These are phyloP conservation scores for Eugenia klotzschiana DNA, from an alignment of 441 rosid species.

Conservation along the genomic window DNA sequence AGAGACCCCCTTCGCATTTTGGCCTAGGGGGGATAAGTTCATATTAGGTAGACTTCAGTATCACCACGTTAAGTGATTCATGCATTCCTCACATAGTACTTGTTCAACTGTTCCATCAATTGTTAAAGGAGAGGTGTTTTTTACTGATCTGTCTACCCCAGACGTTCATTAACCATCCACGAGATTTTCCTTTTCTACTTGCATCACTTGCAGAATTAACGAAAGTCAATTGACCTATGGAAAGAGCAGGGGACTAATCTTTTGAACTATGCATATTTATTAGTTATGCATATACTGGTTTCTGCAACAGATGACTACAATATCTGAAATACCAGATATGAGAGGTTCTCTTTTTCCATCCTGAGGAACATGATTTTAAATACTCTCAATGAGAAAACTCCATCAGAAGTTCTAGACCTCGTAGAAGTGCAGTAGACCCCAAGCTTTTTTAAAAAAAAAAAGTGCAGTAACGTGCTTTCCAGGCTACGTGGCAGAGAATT, in stretches of 20 bases:
- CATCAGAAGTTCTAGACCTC: background rate
- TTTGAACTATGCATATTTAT: background rate
- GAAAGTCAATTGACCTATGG: background rate
- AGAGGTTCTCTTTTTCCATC: background rate
- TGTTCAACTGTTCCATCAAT: background rate
- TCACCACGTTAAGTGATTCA: background rate
- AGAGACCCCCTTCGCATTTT: conserved; percentile 21
- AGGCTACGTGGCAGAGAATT: background rate
- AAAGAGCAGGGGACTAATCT: background rate
- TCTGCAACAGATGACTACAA: background rate
- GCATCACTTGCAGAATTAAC: background rate
- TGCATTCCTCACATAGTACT: background rate
- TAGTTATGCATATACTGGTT: background rate
- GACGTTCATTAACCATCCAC: background rate
- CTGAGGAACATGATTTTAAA: background rate
- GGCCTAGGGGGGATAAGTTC: conserved; percentile 10
- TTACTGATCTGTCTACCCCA: background rate
- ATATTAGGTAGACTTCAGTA: background rate
- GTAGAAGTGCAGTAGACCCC: background rate
- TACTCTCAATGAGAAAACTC: background rate
- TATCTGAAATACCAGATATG: background rate
- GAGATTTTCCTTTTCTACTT: background rate
- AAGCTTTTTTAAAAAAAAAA: background rate
- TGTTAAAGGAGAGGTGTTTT: background rate
- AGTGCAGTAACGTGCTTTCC: background rate